These are phyloP conservation scores for Dactylellina cionopaga DNA, from an alignment of 2,329 filamentous ascomycete species.

Conservation along the genomic window DNA sequence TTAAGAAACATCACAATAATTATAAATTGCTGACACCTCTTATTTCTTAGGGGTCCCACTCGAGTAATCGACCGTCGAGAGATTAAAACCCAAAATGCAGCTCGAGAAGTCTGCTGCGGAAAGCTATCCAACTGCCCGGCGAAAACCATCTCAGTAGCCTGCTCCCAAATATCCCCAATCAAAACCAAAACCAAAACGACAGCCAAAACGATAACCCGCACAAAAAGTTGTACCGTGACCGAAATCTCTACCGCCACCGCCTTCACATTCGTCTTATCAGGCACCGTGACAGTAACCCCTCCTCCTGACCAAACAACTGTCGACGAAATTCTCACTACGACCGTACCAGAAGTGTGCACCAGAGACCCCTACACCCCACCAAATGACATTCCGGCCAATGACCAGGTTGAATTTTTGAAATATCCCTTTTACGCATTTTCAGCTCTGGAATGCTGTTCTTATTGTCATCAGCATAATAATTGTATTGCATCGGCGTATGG, in stretches of 20 bases:
- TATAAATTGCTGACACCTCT: neutral
- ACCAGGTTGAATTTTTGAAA: neutral
- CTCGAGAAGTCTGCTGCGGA: neutral
- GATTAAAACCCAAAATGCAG: neutral
- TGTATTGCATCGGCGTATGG: neutral
- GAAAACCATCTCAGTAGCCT: conserved; percentile 3
- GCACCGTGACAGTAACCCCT: neutral
- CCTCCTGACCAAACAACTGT: neutral
- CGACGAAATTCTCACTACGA: neutral
- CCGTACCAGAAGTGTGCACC: neutral
- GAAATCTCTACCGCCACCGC: neutral
- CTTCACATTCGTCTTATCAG: conserved; percentile 3
- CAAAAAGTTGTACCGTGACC: neutral
- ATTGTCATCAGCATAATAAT: neutral
- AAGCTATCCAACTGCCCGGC: conserved; percentile 4
- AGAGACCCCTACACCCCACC: neutral
- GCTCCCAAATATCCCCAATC: neutral
- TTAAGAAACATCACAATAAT: neutral
- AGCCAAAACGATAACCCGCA: neutral
- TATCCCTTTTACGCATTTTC: neutral
- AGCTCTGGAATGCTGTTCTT: neutral
- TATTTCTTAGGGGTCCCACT: neutral
- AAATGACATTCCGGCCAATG: neutral
- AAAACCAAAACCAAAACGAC: neutral
- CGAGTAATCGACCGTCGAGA: conserved; percentile 6